phyloP scores from a whole-genome alignment of 371 early-diverging fungal species.

The Mucor irregularis region DNA sequence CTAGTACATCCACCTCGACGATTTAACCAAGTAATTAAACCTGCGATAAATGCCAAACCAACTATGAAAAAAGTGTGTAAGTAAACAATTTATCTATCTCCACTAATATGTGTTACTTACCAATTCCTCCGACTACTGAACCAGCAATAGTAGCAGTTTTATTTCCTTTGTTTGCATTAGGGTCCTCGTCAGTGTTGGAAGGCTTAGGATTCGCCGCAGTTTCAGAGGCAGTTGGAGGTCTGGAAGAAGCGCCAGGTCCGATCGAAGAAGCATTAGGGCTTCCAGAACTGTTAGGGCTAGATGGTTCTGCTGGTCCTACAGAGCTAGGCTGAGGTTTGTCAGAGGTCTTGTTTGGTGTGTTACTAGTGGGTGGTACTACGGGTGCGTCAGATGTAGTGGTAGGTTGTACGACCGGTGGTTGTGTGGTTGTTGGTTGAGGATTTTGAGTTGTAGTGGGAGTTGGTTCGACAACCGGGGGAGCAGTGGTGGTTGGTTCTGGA shows the following conservation, averaged over 20 bases:
- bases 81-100: neutral
- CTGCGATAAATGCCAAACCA: constrained; percentile 22
- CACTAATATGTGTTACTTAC: constrained; percentile 6
- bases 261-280: no score
- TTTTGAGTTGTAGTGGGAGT: no score
- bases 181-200: no score
- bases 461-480: no score
- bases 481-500: neutral
- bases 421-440: neutral
- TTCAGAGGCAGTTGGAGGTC: neutral
- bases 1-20: constrained; percentile 36
- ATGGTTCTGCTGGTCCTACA: no score
- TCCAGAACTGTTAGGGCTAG: no score
- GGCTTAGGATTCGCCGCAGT: neutral
- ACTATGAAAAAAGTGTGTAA: constrained; percentile 3
- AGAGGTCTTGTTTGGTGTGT: neutral
- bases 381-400: constrained; percentile 2
- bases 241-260: no score
- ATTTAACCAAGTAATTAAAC: constrained; percentile 22
- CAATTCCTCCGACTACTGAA: constrained; percentile 27
- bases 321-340: no score
- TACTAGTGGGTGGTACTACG: no score
- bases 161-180: neutral
- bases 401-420: neutral
- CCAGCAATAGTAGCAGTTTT: constrained; percentile 25